Conservation (phyloP, 495 filamentous ascomycete genomes). For the Glonium stellatum region DNA sequence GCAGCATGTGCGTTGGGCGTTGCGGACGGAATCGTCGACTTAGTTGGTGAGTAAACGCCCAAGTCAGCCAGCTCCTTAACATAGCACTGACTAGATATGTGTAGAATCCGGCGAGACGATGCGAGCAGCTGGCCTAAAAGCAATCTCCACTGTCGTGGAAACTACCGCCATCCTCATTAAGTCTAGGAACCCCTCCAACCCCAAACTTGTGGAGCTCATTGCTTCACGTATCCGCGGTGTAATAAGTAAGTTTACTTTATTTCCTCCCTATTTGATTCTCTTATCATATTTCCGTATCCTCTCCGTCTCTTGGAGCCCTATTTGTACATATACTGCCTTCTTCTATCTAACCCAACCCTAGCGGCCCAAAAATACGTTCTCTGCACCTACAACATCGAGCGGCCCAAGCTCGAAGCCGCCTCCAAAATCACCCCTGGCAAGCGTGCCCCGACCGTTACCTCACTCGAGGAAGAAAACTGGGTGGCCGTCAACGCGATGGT, state of each 20-base stretch:
- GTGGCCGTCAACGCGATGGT: slow-evolving; percentile 93
- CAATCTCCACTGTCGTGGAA: slow-evolving; percentile 87
- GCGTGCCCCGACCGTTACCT: slow-evolving; percentile 83
- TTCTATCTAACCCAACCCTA: slow-evolving; percentile 30
- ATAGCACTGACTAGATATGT: background rate
- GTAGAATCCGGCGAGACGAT: slow-evolving; percentile 97
- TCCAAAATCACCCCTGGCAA: slow-evolving; percentile 84
- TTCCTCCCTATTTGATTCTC: background rate
- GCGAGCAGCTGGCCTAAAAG: slow-evolving; percentile 91
- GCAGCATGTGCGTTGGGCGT: slow-evolving; percentile 93
- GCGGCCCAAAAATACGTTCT: slow-evolving; percentile 90
- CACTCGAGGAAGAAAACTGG: slow-evolving; percentile 83
- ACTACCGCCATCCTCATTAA: slow-evolving; percentile 86
- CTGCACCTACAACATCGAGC: slow-evolving; percentile 90
- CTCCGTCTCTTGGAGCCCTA: background rate
- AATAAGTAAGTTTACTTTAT: slow-evolving; percentile 56
- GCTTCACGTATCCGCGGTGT: slow-evolving; percentile 79
- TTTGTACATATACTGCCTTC: background rate
- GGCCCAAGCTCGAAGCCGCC: slow-evolving; percentile 57
- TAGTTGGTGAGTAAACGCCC: slow-evolving; percentile 63
- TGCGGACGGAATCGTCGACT: slow-evolving; percentile 93
- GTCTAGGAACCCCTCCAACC: slow-evolving; percentile 77
- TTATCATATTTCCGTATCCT: background rate
- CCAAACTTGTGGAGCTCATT: slow-evolving; percentile 70
- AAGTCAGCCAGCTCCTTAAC: no score